Percentiles rank a stretch among this genome's conserved stretches.
Conservation (phyloP, 2,329 filamentous ascomycete genomes). For the Cladophialophora exuberans region DNA sequence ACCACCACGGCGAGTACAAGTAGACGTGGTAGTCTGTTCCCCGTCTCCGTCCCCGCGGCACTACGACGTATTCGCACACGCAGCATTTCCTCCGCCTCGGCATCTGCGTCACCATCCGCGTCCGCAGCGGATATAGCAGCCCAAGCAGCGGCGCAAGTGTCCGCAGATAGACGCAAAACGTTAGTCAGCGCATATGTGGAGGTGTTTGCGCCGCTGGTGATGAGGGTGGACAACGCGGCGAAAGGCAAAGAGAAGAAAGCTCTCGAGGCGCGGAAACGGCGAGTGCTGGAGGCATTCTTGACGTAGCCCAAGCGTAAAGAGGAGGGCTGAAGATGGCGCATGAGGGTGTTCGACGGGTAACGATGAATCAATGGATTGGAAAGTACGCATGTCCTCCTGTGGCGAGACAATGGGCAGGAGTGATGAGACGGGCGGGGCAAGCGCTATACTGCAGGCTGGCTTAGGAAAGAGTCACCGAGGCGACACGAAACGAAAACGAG, state of each 20-base stretch:
- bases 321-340: too few relatives aligned
- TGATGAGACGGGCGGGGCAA: too few relatives aligned
- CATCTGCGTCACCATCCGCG: too few relatives aligned
- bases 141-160: background rate
- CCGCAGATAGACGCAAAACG: constrained; percentile 18
- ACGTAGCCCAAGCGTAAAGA: too few relatives aligned
- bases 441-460: too few relatives aligned
- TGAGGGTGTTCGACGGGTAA: too few relatives aligned
- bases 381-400: too few relatives aligned
- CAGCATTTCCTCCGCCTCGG: constrained; percentile 21
- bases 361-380: too few relatives aligned
- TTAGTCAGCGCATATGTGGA: constrained; percentile 27
- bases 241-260: constrained; percentile 32
- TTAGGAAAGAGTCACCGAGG: too few relatives aligned
- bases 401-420: too few relatives aligned
- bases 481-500: too few relatives aligned
- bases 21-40: constrained; percentile 29
- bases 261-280: constrained; percentile 26
- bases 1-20: constrained; percentile 15
- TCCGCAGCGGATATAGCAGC: constrained; percentile 5
- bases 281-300: constrained; percentile 31
- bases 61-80: constrained; percentile 21
- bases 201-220: constrained; percentile 30
- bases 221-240: constrained; percentile 27
- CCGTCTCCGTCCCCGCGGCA: too few relatives aligned